Evolutionary conservation across 768 basidiomycete genomes (phyloP), one percentile per base, ranked within the genome.

Genomic region (Panus rudis): DNA sequence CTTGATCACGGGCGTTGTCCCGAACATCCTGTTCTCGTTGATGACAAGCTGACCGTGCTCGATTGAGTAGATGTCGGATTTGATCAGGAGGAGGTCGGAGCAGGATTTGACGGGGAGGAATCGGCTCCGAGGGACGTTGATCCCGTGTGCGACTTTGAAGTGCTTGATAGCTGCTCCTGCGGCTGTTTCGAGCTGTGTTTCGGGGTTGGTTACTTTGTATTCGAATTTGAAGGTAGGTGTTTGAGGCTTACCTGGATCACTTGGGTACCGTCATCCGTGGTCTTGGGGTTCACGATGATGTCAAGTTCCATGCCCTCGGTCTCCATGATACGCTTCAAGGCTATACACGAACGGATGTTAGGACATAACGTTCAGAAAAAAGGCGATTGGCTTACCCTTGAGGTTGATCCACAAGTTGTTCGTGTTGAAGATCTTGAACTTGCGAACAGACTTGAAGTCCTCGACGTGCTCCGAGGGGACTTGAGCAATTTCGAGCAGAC

Each of bases 121-220:
- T 48, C 94, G 88, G 47, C 76, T 80, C 43, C 92, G 84, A 42
- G 94, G 92, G 33, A 97, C 94, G 69, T 93, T 94, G 67, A 96
- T 84, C 47, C 91, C 94, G 58, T 86, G 86, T 5, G 87, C 90
- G 60, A 84, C 84, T 63, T 76, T 82, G 72, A 93, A 93, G 67
- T 93, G 85, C 72, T 92, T 92, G 76, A 85, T 79, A 35, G 92
- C 92, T 31, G 89, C 91, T 63, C 93, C 92, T 42, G 92, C 88
- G 32, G 92, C 92, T 17, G 56, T 61, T 48, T 54, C 54, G 17
- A 58, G 54, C 49, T 59, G 47, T n/a, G n/a, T n/a, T n/a, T n/a
- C n/a, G n/a, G n/a, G n/a, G n/a, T n/a, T n/a, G n/a, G 27, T 6
- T 6, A 19, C 30, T 20, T 43, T 33, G 4, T 40, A 19, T 24